phyloP scores from a whole-genome alignment of 1,139 yeast species.

The Candida sp. region DNA sequence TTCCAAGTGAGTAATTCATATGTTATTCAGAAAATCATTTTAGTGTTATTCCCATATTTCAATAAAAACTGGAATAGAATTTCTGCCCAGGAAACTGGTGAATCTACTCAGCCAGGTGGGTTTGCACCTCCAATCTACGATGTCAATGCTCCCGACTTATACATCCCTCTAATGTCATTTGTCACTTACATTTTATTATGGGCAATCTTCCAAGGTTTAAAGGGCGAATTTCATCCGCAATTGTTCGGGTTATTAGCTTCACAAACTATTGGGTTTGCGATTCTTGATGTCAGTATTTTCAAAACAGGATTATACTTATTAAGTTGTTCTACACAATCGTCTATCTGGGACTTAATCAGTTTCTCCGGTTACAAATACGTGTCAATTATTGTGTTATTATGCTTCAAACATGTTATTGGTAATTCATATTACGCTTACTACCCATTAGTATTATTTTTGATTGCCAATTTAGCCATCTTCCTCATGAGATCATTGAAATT shows the following conservation, averaged over 20 bases:
- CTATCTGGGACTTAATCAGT: constrained; percentile 78
- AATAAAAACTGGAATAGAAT: constrained; percentile 76
- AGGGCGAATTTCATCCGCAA: constrained; percentile 92
- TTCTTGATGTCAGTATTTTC: constrained; percentile 59
- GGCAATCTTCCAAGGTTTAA: constrained; percentile 83
- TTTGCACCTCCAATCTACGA: constrained; percentile 79
- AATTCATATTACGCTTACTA: constrained; percentile 35
- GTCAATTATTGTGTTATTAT: constrained; percentile 58
- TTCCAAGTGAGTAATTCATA: constrained; percentile 91
- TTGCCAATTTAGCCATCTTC: constrained; percentile 60
- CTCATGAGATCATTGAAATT: constrained; percentile 82
- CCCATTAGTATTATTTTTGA: constrained; percentile 37
- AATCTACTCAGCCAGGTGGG: constrained; percentile 18
- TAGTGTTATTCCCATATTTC: constrained; percentile 83
- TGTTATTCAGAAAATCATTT: constrained; percentile 67
- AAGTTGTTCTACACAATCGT: constrained; percentile 50
- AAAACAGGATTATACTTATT: constrained; percentile 43
- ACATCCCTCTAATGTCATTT: constrained; percentile 91
- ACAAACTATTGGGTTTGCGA: constrained; percentile 79
- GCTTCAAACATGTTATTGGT: constrained; percentile 42
- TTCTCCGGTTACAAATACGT: constrained; percentile 96
- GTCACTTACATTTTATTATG: constrained; percentile 84
- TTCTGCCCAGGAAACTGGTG: constrained; percentile 39
- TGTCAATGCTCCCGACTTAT: constrained; percentile 93
- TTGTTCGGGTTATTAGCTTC: constrained; percentile 89